Percentiles rank a stretch among this genome's conserved stretches.
These are phyloP conservation scores for Trametes villosa DNA, from an alignment of 768 basidiomycete genomes.

Conservation along the genomic window DNA sequence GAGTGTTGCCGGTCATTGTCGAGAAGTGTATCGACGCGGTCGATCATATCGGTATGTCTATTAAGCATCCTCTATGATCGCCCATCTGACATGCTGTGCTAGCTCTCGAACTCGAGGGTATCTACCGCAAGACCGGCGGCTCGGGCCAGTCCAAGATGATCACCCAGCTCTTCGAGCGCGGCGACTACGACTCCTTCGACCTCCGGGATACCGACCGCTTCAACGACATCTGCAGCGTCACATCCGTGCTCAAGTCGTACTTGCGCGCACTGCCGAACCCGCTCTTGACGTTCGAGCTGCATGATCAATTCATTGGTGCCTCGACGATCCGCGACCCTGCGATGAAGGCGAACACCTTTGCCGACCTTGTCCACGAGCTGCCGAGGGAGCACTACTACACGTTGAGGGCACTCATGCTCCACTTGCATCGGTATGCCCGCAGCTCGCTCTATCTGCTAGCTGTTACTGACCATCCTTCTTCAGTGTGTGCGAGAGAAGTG, in stretches of 20 bases:
- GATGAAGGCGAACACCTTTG: conserved; percentile 61
- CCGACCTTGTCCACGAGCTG: conserved; percentile 73
- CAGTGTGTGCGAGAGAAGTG: conserved; percentile 65
- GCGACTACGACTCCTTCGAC: conserved; percentile 89
- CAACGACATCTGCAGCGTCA: conserved; percentile 97
- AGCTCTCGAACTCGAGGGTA: conserved; percentile 96
- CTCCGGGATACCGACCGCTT: conserved; percentile 85
- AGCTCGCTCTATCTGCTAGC: neutral
- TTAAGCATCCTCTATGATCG: neutral
- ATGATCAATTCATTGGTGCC: conserved; percentile 86
- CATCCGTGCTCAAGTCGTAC: conserved; percentile 95
- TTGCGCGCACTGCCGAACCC: conserved; percentile 93
- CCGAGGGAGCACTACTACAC: conserved; percentile 91
- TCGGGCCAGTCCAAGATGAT: conserved; percentile 90
- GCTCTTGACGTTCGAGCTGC: conserved; percentile 86
- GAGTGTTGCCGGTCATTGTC: conserved; percentile 83
- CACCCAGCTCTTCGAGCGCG: conserved; percentile 92
- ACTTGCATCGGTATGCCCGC: conserved; percentile 74
- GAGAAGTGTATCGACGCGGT: conserved; percentile 97
- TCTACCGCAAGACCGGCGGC: conserved; percentile 97
- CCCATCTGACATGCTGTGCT: neutral
- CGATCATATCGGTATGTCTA: conserved; percentile 72
- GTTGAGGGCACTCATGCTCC: conserved; percentile 78
- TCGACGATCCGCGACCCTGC: conserved; percentile 67
- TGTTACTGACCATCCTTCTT: neutral